Evolutionary conservation across 176 grass and related monocot species (phyloP), one percentile per base, ranked within the genome.

Genomic region (Tillandsia leiboldiana): DNA sequence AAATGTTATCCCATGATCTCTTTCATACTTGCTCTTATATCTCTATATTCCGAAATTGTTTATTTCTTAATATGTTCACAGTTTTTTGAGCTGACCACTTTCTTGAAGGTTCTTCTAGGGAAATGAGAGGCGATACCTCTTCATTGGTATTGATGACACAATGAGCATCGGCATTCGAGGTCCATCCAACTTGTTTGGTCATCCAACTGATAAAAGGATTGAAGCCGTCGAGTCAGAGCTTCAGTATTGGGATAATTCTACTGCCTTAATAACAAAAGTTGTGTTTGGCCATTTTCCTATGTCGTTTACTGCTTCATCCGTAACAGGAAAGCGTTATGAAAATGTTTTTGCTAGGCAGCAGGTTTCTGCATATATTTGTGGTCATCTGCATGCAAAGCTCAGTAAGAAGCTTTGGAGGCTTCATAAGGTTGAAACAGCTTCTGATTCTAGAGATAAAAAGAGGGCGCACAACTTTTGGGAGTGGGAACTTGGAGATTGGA

Each of bases 401-500:
- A 87, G 88, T 65, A 84, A 80, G 53, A 68, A 87, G 70, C 86
- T 96, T 70, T 84, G 85, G 88, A 80, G 88, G 53, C 75, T 82
- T 50, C 88, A 96, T 89, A 59, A 77, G 47, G 72, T 88, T 26
- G 78, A 28, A 81, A 28, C 33, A 42, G 9, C 64, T 58, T 53
- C 67, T 64, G 62, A 84, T 70, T 51, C 22, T 79, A 62, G 75
- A 73, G 78, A 73, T 68, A 26, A 2, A 2, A 82, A 75, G 47
- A 69, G 67, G 68, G 51, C 26, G 51, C 68, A 49, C 20, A 80
- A 64, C 79, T 96, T 91, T 81, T 96, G 92, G 92, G 92, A 89
- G 57, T 96, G 92, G 92, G 92, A 91, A 84, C 71, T 96, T 65
- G 92, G 92, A 70, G 88, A 96, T 76, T 96, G 92, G 92, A 96